Evolutionary conservation across 2,329 filamentous ascomycete species (phyloP).

Genomic region (Diaporthe vexans): DNA sequence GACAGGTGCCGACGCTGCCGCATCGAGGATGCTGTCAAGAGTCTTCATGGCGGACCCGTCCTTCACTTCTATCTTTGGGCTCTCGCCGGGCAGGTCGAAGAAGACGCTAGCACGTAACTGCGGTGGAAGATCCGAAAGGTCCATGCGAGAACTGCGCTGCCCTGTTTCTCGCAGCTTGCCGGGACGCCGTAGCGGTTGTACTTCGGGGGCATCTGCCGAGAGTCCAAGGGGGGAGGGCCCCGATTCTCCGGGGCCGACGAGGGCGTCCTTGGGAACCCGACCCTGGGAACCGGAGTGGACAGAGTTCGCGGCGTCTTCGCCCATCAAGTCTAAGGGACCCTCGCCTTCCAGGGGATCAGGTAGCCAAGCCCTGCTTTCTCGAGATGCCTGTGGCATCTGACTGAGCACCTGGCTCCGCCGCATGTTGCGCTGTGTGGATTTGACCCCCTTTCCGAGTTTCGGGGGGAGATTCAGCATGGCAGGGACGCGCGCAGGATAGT

Average conservation of each 20-base stretch:
- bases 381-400: slow-evolving; percentile 63
- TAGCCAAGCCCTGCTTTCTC: slow-evolving; percentile 59
- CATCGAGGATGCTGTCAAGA: slow-evolving; percentile 91
- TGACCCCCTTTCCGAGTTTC: slow-evolving; percentile 82
- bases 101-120: slow-evolving; percentile 92
- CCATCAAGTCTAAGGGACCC: slow-evolving; percentile 41
- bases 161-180: slow-evolving; percentile 49
- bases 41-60: slow-evolving; percentile 90
- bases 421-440: slow-evolving; percentile 71
- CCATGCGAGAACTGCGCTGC: slow-evolving; percentile 56
- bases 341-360: slow-evolving; percentile 61
- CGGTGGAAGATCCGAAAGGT: slow-evolving; percentile 75
- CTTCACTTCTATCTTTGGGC: slow-evolving; percentile 69
- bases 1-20: slow-evolving; percentile 88
- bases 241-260: slow-evolving; percentile 27
- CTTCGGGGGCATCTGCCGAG: slow-evolving; percentile 38
- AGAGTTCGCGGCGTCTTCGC: slow-evolving; percentile 32
- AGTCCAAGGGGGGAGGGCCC: slow-evolving; percentile 41
- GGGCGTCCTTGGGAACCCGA: slow-evolving; percentile 37
- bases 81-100: slow-evolving; percentile 78
- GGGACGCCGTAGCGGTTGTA: slow-evolving; percentile 48
- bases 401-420: slow-evolving; percentile 81
- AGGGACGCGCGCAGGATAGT: slow-evolving; percentile 94
- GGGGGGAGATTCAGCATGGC: slow-evolving; percentile 94
- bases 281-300: slow-evolving; percentile 30